Evolutionary conservation across 805 yeast genomes (phyloP).

Genomic region (Candida dendrica): DNA sequence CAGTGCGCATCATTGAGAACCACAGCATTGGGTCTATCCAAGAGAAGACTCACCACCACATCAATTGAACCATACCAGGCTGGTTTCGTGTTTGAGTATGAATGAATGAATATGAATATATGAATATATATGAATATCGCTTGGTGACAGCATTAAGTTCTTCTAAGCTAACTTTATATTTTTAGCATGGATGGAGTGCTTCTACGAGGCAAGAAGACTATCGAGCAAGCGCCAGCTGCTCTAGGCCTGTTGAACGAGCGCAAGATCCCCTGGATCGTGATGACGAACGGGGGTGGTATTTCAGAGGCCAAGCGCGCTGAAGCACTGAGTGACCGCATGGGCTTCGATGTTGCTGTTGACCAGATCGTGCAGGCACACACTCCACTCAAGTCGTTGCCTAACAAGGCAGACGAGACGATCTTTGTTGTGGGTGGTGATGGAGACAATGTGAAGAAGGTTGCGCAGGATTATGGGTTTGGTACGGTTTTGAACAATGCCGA

Average conservation of each 20-base stretch:
- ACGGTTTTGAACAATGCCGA: constrained; percentile 73
- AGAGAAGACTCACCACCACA: neutral
- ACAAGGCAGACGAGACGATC: constrained; percentile 47
- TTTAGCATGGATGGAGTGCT: constrained; percentile 79
- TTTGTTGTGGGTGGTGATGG: constrained; percentile 80
- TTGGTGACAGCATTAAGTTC: too few species aligned
- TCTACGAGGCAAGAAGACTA: constrained; percentile 61
- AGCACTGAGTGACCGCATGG: constrained; percentile 40
- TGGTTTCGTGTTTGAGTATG: constrained; percentile 17
- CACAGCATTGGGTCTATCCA: neutral
- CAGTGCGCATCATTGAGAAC: neutral
- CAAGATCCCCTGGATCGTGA: constrained; percentile 67
- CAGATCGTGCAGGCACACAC: constrained; percentile 87
- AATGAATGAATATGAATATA: neutral
- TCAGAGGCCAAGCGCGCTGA: constrained; percentile 55
- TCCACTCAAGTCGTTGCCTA: constrained; percentile 60
- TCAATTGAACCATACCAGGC: constrained; percentile 7
- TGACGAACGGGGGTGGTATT: constrained; percentile 90
- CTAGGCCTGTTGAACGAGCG: constrained; percentile 42
- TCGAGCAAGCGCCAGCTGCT: constrained; percentile 60
- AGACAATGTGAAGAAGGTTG: constrained; percentile 66
- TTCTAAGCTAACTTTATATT: too few species aligned
- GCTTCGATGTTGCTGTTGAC: constrained; percentile 18
- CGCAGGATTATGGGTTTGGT: constrained; percentile 67
- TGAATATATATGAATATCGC: too few species aligned